These are phyloP conservation scores for Exsudoporus frostii DNA, from an alignment of 768 basidiomycete species.

Conservation along the genomic window DNA sequence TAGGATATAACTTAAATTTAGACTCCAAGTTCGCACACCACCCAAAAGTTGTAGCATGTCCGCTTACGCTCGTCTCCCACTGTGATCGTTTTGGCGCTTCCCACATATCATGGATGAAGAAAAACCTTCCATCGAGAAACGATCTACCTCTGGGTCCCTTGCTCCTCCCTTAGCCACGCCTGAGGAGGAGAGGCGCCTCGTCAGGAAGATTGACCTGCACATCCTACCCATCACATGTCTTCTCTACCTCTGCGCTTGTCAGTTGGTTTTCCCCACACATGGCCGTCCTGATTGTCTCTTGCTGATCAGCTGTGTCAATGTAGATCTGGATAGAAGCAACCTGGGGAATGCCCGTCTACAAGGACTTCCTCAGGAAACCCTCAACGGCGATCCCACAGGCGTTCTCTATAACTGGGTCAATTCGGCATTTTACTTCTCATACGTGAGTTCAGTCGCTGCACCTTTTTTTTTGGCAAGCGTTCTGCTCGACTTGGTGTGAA, in stretches of 20 bases:
- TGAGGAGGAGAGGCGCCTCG: slow-evolving; percentile 35
- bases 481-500: neutral
- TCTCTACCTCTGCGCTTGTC: slow-evolving; percentile 74
- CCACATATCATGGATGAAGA: slow-evolving; percentile 19
- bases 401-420: slow-evolving; percentile 69
- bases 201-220: slow-evolving; percentile 36
- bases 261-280: slow-evolving; percentile 18
- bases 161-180: slow-evolving; percentile 21
- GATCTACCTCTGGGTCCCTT: neutral
- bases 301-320: neutral
- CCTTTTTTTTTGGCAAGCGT: neutral
- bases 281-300: neutral
- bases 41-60: neutral
- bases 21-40: neutral
- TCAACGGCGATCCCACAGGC: slow-evolving; percentile 66
- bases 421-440: slow-evolving; percentile 77
- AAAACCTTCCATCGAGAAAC: slow-evolving; percentile 4
- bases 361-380: slow-evolving; percentile 62
- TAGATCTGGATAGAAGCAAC: slow-evolving; percentile 69
- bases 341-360: slow-evolving; percentile 77
- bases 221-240: slow-evolving; percentile 58
- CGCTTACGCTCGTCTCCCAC: neutral
- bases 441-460: slow-evolving; percentile 41
- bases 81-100: neutral
- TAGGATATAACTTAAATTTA: neutral